Percentiles rank a stretch among this genome's conserved stretches.
Conservation (phyloP, 495 filamentous ascomycete genomes). For the Xanthoparmelia taractica region DNA sequence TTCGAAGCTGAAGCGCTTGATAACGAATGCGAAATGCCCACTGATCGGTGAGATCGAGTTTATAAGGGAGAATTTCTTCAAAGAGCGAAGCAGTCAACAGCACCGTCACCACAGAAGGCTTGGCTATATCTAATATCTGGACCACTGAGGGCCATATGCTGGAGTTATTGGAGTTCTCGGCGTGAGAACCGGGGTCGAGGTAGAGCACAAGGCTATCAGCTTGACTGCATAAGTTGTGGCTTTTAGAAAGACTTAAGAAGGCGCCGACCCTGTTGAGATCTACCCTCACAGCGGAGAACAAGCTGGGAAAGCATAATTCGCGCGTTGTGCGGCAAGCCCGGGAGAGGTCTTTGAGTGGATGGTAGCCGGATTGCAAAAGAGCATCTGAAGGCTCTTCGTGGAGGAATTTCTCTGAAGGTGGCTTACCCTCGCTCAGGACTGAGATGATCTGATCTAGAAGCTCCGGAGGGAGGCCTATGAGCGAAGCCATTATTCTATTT, state of each 20-base stretch:
- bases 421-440: neutral
- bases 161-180: neutral
- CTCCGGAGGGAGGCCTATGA: slow-evolving; percentile 15
- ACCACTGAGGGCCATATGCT: neutral
- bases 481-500: slow-evolving; percentile 7
- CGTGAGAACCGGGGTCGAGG: neutral
- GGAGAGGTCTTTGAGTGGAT: slow-evolving; percentile 8
- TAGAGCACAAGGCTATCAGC: neutral
- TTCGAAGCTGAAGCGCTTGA: slow-evolving; percentile 12
- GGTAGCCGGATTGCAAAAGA: neutral
- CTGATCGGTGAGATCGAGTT: neutral
- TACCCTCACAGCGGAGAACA: slow-evolving; percentile 4
- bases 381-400: slow-evolving; percentile 7
- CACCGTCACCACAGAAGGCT: neutral
- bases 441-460: slow-evolving; percentile 17
- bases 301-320: neutral
- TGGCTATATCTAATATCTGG: neutral
- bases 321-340: neutral
- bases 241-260: neutral
- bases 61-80: slow-evolving; percentile 6
- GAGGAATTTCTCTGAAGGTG: slow-evolving; percentile 1
- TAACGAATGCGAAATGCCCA: slow-evolving; percentile 17
- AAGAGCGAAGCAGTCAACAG: neutral
- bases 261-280: neutral
- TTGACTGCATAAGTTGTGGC: neutral